Evolutionary conservation across 2,329 filamentous ascomycete genomes (phyloP).

Genomic region (Alternaria solani): DNA sequence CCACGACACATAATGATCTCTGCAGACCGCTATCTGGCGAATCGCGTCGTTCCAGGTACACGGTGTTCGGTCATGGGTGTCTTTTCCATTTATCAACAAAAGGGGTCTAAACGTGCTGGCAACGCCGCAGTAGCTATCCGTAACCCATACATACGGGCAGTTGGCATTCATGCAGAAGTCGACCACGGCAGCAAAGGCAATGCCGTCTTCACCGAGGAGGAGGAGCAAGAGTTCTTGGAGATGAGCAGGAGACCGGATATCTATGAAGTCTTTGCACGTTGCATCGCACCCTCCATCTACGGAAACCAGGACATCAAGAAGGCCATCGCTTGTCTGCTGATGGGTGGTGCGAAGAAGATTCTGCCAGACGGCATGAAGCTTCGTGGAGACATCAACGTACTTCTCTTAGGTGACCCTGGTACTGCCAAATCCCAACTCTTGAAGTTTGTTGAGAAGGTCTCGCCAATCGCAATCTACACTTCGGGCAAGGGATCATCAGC

Average conservation of each 20-base stretch:
- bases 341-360: slow-evolving; percentile 97
- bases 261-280: slow-evolving; percentile 89
- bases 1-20: slow-evolving; percentile 94
- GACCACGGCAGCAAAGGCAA: slow-evolving; percentile 89
- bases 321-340: slow-evolving; percentile 88
- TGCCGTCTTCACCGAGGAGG: slow-evolving; percentile 87
- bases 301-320: slow-evolving; percentile 98
- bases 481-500: slow-evolving; percentile 98
- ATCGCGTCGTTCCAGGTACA: slow-evolving; percentile 92
- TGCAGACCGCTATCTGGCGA: slow-evolving; percentile 94
- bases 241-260: slow-evolving; percentile 89
- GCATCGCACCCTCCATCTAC: slow-evolving; percentile 97
- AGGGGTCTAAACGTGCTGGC: slow-evolving; percentile 78
- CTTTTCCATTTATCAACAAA: slow-evolving; percentile 97
- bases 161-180: slow-evolving; percentile 89
- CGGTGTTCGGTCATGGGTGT: slow-evolving; percentile 96
- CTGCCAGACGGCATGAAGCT: slow-evolving; percentile 97
- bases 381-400: slow-evolving; percentile 96
- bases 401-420: slow-evolving; percentile 95
- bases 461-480: slow-evolving; percentile 97
- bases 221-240: slow-evolving; percentile 95
- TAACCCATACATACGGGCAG: slow-evolving; percentile 91
- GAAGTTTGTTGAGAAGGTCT: slow-evolving; percentile 96
- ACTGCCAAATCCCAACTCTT: slow-evolving; percentile 97
- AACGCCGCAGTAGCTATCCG: slow-evolving; percentile 90